phyloP scores from a whole-genome alignment of 1,139 yeast species.

The Magnusiomyces tetraspermus region DNA sequence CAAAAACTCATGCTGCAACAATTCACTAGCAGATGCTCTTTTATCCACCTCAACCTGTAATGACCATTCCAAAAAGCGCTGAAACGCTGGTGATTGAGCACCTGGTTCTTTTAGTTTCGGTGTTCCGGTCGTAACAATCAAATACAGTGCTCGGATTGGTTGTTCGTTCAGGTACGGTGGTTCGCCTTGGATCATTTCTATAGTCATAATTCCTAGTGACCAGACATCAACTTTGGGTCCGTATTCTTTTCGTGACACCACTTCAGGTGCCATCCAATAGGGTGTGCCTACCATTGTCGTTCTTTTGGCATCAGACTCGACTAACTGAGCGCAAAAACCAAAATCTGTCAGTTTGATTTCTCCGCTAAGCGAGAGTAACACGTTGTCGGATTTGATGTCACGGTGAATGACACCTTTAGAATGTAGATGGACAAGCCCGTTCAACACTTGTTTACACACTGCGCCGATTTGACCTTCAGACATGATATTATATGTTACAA shows the following conservation, averaged over 20 bases:
- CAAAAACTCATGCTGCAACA: slow-evolving; percentile 65
- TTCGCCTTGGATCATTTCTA: slow-evolving; percentile 98
- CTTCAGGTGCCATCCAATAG: slow-evolving; percentile 99
- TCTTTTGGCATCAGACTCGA: slow-evolving; percentile 73
- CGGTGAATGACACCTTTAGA: slow-evolving; percentile 92
- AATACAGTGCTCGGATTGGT: slow-evolving; percentile 80
- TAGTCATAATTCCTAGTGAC: slow-evolving; percentile 96
- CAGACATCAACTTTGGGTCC: slow-evolving; percentile 97
- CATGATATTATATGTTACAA: slow-evolving; percentile 90
- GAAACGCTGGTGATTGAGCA: slow-evolving; percentile 55
- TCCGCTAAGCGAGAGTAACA: slow-evolving; percentile 71
- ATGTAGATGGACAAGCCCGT: slow-evolving; percentile 80
- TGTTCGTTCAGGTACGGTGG: slow-evolving; percentile 96
- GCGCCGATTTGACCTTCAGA: slow-evolving; percentile 97
- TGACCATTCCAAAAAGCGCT: slow-evolving; percentile 66
- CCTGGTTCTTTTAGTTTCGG: slow-evolving; percentile 89
- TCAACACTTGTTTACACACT: slow-evolving; percentile 82
- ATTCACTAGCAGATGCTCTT: slow-evolving; percentile 72
- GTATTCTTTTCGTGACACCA: slow-evolving; percentile 84
- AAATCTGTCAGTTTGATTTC: slow-evolving; percentile 69
- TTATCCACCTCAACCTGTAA: slow-evolving; percentile 76
- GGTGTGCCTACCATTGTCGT: slow-evolving; percentile 99
- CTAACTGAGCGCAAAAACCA: slow-evolving; percentile 93
- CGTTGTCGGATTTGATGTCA: slow-evolving; percentile 92
- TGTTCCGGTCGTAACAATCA: slow-evolving; percentile 93